Conservation (phyloP, 2,329 filamentous ascomycete genomes). For the Cadophora sp. region DNA sequence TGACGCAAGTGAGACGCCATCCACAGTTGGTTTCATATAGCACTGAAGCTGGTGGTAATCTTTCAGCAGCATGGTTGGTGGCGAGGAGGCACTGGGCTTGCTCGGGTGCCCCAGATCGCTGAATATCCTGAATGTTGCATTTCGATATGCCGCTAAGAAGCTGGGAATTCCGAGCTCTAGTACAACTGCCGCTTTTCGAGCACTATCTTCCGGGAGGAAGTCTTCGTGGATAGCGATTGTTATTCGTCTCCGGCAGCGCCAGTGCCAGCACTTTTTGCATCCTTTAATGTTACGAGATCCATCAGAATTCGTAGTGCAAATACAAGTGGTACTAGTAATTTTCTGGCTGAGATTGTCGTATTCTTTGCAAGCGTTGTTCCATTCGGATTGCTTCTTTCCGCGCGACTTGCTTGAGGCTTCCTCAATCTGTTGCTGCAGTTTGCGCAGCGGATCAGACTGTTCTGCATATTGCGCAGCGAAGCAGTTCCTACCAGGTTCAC, state of each 20-base stretch:
- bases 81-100: slow-evolving; percentile 20
- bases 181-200: slow-evolving; percentile 51
- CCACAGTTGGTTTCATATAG: slow-evolving; percentile 25
- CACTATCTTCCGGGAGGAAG: slow-evolving; percentile 46
- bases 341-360: slow-evolving; percentile 49
- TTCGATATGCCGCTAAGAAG: slow-evolving; percentile 49
- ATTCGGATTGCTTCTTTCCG: slow-evolving; percentile 50
- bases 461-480: slow-evolving; percentile 33
- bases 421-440: slow-evolving; percentile 48
- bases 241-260: slow-evolving; percentile 48
- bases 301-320: slow-evolving; percentile 38
- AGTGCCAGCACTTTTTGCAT: slow-evolving; percentile 54
- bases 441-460: slow-evolving; percentile 35
- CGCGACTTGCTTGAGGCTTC: slow-evolving; percentile 41
- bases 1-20: slow-evolving; percentile 41
- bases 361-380: slow-evolving; percentile 45
- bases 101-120: slow-evolving; percentile 46
- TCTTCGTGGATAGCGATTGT: slow-evolving; percentile 50
- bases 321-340: slow-evolving; percentile 46
- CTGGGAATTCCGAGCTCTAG: slow-evolving; percentile 58
- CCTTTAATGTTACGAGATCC: slow-evolving; percentile 44
- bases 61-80: slow-evolving; percentile 35
- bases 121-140: slow-evolving; percentile 54
- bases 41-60: slow-evolving; percentile 34
- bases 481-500: slow-evolving; percentile 49